These are phyloP conservation scores for Pecoramyces ruminantium DNA, from an alignment of 192 early-diverging fungal species.

Conservation along the genomic window DNA sequence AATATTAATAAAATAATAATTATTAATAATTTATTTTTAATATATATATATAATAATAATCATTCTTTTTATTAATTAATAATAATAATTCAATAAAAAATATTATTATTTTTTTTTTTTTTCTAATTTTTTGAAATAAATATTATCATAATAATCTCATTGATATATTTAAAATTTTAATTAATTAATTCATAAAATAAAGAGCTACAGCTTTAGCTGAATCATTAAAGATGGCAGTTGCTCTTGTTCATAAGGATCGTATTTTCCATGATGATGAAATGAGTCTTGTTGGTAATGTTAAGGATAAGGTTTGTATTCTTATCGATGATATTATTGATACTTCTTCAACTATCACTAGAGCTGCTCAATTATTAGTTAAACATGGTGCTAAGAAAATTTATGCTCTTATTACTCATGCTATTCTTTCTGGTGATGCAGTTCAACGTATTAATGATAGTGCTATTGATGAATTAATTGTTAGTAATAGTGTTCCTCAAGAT, in stretches of 20 bases:
- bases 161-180: too few relatives aligned
- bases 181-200: background rate
- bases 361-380: background rate
- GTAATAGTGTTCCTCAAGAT: constrained; percentile 82
- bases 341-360: background rate
- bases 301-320: constrained; percentile 73
- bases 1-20: too few relatives aligned
- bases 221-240: background rate
- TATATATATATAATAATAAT: too few relatives aligned
- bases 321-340: constrained; percentile 34
- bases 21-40: too few relatives aligned
- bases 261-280: constrained; percentile 19
- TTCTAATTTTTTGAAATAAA: background rate
- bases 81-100: too few relatives aligned
- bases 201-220: background rate
- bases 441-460: constrained; percentile 59
- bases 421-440: constrained; percentile 65
- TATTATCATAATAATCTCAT: too few relatives aligned
- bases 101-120: too few relatives aligned
- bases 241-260: constrained; percentile 2
- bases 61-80: too few relatives aligned
- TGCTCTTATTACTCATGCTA: constrained; percentile 6
- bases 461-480: constrained; percentile 76
- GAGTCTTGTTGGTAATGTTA: constrained; percentile 91
- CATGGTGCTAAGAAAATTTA: background rate